Conservation (phyloP, 2,329 filamentous ascomycete genomes). For the Cryphonectria nitschkei region DNA sequence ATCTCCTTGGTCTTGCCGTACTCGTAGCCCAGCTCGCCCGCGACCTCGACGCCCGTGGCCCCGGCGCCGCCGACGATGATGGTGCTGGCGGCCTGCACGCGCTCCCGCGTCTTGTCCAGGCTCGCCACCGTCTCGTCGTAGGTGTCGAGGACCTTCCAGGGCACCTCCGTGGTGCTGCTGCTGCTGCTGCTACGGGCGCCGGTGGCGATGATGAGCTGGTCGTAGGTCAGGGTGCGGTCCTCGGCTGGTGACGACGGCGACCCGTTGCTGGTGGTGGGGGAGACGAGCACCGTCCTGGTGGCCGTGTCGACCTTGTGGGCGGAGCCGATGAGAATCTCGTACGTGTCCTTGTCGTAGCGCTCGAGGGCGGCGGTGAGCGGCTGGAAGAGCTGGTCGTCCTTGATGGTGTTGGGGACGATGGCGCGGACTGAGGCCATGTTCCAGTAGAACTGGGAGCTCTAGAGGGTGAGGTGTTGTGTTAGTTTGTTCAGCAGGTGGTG, state of each 20-base stretch:
- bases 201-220: constrained; percentile 62
- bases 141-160: constrained; percentile 56
- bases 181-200: constrained; percentile 45
- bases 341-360: constrained; percentile 52
- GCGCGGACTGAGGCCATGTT: constrained; percentile 60
- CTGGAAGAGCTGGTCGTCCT: constrained; percentile 54
- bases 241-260: not conserved
- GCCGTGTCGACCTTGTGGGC: constrained; percentile 46
- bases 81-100: constrained; percentile 50
- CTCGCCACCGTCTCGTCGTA: constrained; percentile 48
- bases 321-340: constrained; percentile 56
- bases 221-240: constrained; percentile 48
- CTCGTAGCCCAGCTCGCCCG: constrained; percentile 57
- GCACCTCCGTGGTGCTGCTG: constrained; percentile 42
- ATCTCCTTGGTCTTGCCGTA: constrained; percentile 53
- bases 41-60: constrained; percentile 58
- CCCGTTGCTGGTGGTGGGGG: constrained; percentile 23
- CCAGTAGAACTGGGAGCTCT: constrained; percentile 64
- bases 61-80: constrained; percentile 62
- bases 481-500: too few relatives aligned
- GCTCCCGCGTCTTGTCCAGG: constrained; percentile 46
- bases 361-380: constrained; percentile 54
- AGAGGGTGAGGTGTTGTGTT: constrained; percentile 13
- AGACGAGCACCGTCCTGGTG: constrained; percentile 50
- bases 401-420: constrained; percentile 54